Evolutionary conservation across 306 rosid species (phyloP).

Genomic region (Cicer chorassanicum): DNA sequence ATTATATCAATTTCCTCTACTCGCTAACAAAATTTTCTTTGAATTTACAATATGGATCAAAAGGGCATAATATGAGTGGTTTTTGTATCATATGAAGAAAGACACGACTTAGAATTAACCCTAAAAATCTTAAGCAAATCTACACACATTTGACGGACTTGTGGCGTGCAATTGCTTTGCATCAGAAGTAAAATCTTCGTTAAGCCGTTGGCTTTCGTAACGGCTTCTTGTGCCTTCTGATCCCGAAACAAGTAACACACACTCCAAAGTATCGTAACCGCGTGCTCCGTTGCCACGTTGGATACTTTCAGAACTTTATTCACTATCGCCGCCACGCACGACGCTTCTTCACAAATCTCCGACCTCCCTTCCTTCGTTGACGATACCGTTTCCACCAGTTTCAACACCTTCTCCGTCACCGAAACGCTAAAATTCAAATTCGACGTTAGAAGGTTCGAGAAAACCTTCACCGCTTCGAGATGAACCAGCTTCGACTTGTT

Average conservation of each 20-base stretch:
- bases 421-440: slow-evolving; percentile 45
- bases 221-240: slow-evolving; percentile 69
- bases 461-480: slow-evolving; percentile 57
- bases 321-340: slow-evolving; percentile 66
- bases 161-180: slow-evolving; percentile 85
- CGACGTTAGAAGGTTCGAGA: slow-evolving; percentile 56
- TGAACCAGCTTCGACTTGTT: slow-evolving; percentile 57
- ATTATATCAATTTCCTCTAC: slow-evolving; percentile 50
- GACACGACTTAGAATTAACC: slow-evolving; percentile 66
- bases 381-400: slow-evolving; percentile 72
- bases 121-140: slow-evolving; percentile 87
- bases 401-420: slow-evolving; percentile 65
- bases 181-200: slow-evolving; percentile 83
- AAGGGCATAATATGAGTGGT: slow-evolving; percentile 96
- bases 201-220: slow-evolving; percentile 73
- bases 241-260: slow-evolving; percentile 77
- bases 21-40: slow-evolving; percentile 67
- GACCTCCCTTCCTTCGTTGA: slow-evolving; percentile 77
- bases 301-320: slow-evolving; percentile 76
- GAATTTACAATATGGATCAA: slow-evolving; percentile 64
- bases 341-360: slow-evolving; percentile 64
- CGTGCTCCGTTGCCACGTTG: slow-evolving; percentile 76
- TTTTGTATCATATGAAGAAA: slow-evolving; percentile 77
- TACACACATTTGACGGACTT: slow-evolving; percentile 74
- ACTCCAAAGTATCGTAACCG: slow-evolving; percentile 87